Evolutionary conservation across 1,284 basidiomycete species (phyloP).

Genomic region (Irpex rosettiformis): DNA sequence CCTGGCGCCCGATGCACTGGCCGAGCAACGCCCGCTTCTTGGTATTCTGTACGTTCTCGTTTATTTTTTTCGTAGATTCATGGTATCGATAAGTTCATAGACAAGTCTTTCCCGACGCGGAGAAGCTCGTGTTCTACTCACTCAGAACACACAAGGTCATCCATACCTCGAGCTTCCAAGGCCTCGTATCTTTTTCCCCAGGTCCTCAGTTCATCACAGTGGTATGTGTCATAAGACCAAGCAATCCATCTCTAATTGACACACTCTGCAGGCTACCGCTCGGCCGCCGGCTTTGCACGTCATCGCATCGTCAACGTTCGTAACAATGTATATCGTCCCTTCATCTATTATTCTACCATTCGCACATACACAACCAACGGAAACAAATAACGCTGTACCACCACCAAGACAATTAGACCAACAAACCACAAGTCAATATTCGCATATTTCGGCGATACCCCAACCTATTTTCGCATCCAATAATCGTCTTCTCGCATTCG

Average conservation of each 20-base stretch:
- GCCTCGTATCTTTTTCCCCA: conserved; percentile 46
- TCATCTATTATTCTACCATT: conserved; percentile 42
- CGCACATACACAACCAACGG: conserved; percentile 20
- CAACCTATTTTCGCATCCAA: conserved; percentile 58
- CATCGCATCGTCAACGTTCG: conserved; percentile 51
- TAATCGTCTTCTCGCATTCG: conserved; percentile 60
- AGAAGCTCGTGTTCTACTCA: conserved; percentile 52
- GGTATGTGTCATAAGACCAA: conserved; percentile 37
- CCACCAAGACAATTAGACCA: conserved; percentile 34
- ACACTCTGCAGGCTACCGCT: conserved; percentile 46
- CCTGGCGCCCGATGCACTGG: conserved; percentile 26
- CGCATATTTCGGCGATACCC: conserved; percentile 22
- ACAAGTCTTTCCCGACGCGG: conserved; percentile 19
- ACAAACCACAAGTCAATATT: conserved; percentile 7
- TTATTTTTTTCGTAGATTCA: conserved; percentile 4
- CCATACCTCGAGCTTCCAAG: conserved; percentile 42
- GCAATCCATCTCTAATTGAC: background rate
- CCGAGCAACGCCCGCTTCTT: conserved; percentile 42
- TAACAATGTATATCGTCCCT: conserved; percentile 48
- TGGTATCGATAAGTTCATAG: conserved; percentile 2
- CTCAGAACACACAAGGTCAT: conserved; percentile 52
- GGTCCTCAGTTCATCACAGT: conserved; percentile 52
- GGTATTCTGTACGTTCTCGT: conserved; percentile 50
- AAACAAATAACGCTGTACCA: conserved; percentile 32
- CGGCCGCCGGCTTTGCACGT: conserved; percentile 55